Conservation (phyloP, 371 early-diverging fungal genomes). For the Coemansia sp. region DNA sequence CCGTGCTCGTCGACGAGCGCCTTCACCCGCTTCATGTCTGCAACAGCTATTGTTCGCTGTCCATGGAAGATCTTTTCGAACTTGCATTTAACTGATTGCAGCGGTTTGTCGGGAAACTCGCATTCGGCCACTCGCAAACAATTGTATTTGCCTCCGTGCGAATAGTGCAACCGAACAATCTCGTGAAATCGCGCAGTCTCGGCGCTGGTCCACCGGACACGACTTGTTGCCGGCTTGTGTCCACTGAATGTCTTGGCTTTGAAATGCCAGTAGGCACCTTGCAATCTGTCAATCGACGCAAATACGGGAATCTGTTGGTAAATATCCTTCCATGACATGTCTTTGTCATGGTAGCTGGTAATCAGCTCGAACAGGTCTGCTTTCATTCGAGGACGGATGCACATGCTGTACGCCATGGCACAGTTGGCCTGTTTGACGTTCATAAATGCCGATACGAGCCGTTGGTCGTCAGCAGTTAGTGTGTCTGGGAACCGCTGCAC, state of each 20-base stretch:
- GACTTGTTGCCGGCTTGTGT: neutral
- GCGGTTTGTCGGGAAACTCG: neutral
- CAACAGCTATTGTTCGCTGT: neutral
- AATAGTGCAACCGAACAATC: neutral
- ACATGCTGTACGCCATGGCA: neutral
- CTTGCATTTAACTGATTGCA: too few species aligned
- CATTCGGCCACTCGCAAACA: neutral
- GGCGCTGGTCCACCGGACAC: too few species aligned
- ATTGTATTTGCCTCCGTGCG: neutral
- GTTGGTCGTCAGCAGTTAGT: neutral
- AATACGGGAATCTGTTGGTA: neutral
- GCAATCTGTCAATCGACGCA: neutral
- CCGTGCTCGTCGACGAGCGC: constrained; percentile 14
- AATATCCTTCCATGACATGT: constrained; percentile 9
- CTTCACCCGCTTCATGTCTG: neutral
- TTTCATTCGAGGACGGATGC: neutral
- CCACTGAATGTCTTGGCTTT: neutral
- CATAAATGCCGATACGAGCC: constrained; percentile 9
- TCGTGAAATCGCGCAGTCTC: neutral
- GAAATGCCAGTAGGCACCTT: neutral
- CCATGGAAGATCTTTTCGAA: neutral
- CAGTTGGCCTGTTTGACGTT: constrained; percentile 3
- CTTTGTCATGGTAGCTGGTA: neutral
- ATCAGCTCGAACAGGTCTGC: neutral
- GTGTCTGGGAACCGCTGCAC: neutral